Evolutionary conservation across 225 moss, liverwort and hornwort species (phyloP).

Genomic region (Pseudisothecium myosuroides): DNA sequence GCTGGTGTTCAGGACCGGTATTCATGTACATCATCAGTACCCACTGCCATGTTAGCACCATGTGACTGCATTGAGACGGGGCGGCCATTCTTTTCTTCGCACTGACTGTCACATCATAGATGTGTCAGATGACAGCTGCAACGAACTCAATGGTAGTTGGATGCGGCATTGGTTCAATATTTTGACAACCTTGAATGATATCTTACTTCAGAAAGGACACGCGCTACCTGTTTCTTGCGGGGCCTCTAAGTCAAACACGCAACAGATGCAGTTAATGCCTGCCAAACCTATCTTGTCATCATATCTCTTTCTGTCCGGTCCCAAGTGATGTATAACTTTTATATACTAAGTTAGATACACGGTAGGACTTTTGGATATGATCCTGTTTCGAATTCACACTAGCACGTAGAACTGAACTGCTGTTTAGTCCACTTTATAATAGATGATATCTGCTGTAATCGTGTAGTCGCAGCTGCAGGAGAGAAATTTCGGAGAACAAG

Average conservation of each 20-base stretch:
- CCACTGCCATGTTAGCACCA: constrained; percentile 5
- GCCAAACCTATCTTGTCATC: not conserved
- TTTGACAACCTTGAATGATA: not conserved
- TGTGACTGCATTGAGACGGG: not conserved
- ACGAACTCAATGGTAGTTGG: not conserved
- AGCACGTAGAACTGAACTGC: not conserved
- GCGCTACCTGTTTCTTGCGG: not conserved
- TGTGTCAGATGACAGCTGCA: not conserved
- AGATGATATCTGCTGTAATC: not conserved
- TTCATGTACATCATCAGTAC: not conserved
- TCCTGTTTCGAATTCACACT: not conserved
- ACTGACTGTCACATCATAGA: not conserved
- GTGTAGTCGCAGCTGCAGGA: not conserved
- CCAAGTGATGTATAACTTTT: not conserved
- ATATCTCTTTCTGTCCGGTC: not conserved
- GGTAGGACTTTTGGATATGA: not conserved
- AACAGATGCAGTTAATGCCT: not conserved
- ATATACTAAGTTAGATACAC: not conserved
- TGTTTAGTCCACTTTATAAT: not conserved
- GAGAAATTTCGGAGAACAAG: not conserved
- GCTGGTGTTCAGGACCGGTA: not conserved
- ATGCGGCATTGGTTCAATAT: not conserved
- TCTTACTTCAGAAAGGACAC: not conserved
- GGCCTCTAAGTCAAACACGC: constrained; percentile 9
- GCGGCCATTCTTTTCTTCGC: not conserved